Base-by-base conservation (phyloP, 768 basidiomycete genomes). In the Pleurotus salmoneostramineus region DNA sequence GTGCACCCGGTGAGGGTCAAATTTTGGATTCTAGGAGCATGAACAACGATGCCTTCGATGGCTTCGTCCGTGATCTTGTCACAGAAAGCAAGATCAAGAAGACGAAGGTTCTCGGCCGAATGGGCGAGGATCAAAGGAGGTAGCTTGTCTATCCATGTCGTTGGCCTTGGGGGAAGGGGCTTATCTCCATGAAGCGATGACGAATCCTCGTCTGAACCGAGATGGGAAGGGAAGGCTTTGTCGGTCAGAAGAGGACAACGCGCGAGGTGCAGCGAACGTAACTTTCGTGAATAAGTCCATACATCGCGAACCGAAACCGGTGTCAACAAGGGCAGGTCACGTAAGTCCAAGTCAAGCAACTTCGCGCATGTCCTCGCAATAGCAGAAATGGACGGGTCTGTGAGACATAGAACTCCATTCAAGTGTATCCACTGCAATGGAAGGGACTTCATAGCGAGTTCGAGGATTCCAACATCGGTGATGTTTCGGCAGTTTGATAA, bases 291-390 rank as follows among this genome's bases (percentile, higher is more conserved):
- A 70, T 85, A 91, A 33, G 80, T 78, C 80, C 94, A 89, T n/a
- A 97, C 77, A 65, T 93, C 91, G 37, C 88, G 83, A 35, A 93
- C 77, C 0, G 91, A 85, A 47, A 80, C 68, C 5, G 83, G 80
- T 6, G 89, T 90, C 56, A 97, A 65, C 42, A 84, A 76, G 7
- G 83, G 81, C 60, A 93, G 84, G 64, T 81, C 81, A 65, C 74
- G 84, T 37, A 95, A 73, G 66, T 97, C 94, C 60, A 96, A 76
- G 69, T 95, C 94, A 56, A 89, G 74, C 27, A 97, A 83, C 59
- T 83, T 80, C 3, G 89, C 84, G 67, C 91, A 93, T 7, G 83
- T 78, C 56, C 83, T 86, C 14, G 85, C 87, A 62, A 97, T 81
- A 10, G 84, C 81, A 58, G 85, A 84, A 59, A 96, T 77, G 36